Evolutionary conservation across 202 grass and related monocot species (phyloP).

Genomic region (Schoenoplectus tabernaemontani): DNA sequence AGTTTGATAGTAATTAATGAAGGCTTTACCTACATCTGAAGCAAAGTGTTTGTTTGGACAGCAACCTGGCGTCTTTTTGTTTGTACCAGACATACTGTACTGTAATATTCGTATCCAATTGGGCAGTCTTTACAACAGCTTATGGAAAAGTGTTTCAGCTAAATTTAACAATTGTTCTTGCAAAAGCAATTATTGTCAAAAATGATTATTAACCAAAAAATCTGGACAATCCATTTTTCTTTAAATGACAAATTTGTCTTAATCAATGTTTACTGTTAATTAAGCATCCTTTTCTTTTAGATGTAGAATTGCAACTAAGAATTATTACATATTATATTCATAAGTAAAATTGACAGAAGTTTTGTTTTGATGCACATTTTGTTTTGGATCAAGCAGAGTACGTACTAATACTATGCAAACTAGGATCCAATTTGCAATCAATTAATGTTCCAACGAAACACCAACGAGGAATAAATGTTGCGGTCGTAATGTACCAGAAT

Average conservation of each 20-base stretch:
- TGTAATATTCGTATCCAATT: not conserved
- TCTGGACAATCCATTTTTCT: not conserved
- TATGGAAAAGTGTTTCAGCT: not conserved
- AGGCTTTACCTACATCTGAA: conserved; percentile 3
- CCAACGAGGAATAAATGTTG: not conserved
- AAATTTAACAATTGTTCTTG: not conserved
- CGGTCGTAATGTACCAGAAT: not conserved
- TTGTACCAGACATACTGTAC: conserved; percentile 7
- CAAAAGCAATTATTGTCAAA: too few species aligned
- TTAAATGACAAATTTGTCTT: not conserved
- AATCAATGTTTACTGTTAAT: not conserved
- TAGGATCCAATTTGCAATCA: not conserved
- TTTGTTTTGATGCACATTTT: not conserved
- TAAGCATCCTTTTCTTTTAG: not conserved
- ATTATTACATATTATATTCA: not conserved
- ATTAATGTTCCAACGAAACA: not conserved
- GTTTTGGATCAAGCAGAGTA: not conserved
- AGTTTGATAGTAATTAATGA: not conserved
- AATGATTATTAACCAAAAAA: too few species aligned
- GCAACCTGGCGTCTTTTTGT: not conserved
- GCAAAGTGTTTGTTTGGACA: not conserved
- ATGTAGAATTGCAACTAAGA: not conserved
- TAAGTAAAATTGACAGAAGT: not conserved
- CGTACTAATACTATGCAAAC: not conserved
- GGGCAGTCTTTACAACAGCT: not conserved